Base-by-base conservation (phyloP, 2,329 filamentous ascomycete genomes). In the Hypocreales sp. region DNA sequence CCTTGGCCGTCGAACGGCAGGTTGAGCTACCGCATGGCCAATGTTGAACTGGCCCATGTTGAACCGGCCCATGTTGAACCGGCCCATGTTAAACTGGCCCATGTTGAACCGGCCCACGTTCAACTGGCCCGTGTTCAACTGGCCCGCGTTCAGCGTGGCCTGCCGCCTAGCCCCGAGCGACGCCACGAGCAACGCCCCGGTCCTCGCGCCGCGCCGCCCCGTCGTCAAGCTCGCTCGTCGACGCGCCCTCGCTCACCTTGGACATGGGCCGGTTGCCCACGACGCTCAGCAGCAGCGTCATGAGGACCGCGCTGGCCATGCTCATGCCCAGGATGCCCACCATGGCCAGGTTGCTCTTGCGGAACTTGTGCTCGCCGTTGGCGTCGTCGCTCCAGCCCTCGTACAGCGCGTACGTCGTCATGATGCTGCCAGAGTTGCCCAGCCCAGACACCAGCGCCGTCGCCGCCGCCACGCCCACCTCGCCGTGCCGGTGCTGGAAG, bases 381-480 rank as follows among this genome's bases (percentile, higher is more conserved):
- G 71, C 70, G 48, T 93, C 84, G 23, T 66, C 75, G 3, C 76
- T 69, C 84, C 84, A 93, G 17, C 84, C 84, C 0, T 76, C 77
- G 51, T 92, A 93, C 25, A 93, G 57, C 9, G 84, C 84, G 46
- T 92, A 93, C 0, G 84, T 92, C 2, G 82, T 92, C 29, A 80
- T 66, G 32, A 93, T 79, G 42, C 77, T 84, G 17, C 84, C 84
- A 12, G 92, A 59, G 44, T 93, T 93, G 0, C 84, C 84, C 21
- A 92, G 61, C 1, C 84, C 84, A 0, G 81, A 90, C 1, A 93
- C 84, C 8, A 93, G 62, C 3, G 84, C 84, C 2, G 79, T 73
- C 1, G 84, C 83, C 10, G 84, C 79, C 4, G 84, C 84, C 6
- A 93, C 83, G 30, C 84, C 84, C 14, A 93, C 81, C 51, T 93